phyloP scores from a whole-genome alignment of 73 alveolate genomes.

The Paramecium bursaria region DNA sequence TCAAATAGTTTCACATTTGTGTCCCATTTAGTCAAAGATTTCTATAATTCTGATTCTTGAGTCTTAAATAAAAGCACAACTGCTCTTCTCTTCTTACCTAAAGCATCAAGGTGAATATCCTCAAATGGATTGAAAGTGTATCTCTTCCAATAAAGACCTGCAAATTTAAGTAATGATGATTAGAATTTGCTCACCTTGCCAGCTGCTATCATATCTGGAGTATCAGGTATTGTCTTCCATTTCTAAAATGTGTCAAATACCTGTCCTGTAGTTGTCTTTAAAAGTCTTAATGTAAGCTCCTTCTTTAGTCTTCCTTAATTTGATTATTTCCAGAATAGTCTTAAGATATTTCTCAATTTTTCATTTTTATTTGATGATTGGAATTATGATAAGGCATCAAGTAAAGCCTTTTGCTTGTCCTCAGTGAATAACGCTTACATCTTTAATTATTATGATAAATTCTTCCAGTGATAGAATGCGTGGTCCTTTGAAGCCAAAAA shows the following conservation, averaged over 20 bases:
- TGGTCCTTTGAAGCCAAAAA: too few relatives aligned
- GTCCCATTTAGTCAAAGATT: neutral
- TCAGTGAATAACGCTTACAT: slow-evolving; percentile 7
- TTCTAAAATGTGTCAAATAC: slow-evolving; percentile 13
- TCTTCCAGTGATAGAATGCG: slow-evolving; percentile 44
- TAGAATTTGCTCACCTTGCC: slow-evolving; percentile 1
- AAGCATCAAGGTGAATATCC: slow-evolving; percentile 39
- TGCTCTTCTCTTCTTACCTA: slow-evolving; percentile 18
- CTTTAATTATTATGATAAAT: neutral
- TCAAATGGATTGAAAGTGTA: slow-evolving; percentile 32
- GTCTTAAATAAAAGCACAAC: slow-evolving; percentile 26
- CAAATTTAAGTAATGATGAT: neutral
- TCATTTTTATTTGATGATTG: neutral
- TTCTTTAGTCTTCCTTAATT: neutral
- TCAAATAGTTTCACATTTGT: neutral
- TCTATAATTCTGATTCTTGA: slow-evolving; percentile 51
- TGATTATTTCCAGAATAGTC: neutral
- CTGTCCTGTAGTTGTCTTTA: neutral
- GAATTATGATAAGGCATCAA: neutral
- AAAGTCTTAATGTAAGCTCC: neutral
- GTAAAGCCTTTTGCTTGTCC: slow-evolving; percentile 9
- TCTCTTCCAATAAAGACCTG: neutral
- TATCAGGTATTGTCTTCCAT: slow-evolving; percentile 32
- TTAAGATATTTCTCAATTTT: slow-evolving; percentile 11
- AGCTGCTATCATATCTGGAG: neutral